phyloP scores from a whole-genome alignment of 2,329 filamentous ascomycete species.

The Botrytis aclada region DNA sequence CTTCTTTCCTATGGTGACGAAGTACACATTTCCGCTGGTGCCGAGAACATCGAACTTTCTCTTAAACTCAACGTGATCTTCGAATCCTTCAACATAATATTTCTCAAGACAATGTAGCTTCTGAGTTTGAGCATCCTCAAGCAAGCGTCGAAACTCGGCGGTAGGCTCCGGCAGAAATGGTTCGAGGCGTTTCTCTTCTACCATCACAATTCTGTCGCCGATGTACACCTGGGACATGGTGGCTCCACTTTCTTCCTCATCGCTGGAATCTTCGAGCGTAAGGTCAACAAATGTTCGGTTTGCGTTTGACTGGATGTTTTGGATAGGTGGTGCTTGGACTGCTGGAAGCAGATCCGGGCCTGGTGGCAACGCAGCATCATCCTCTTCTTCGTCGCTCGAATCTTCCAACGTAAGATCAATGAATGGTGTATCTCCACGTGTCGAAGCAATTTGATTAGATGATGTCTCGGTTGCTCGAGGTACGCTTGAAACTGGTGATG shows the following conservation, averaged over 20 bases:
- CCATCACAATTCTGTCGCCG: neutral
- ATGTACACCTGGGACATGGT: neutral
- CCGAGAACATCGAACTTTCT: conserved; percentile 48
- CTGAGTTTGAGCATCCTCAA: neutral
- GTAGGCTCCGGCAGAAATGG: neutral
- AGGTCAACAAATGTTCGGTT: neutral
- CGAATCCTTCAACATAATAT: accelerated
- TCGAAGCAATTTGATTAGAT: neutral
- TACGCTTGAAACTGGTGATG: neutral
- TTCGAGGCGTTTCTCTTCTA: neutral
- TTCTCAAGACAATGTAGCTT: neutral
- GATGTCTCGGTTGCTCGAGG: no score
- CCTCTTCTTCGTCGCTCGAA: neutral
- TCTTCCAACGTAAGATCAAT: neutral
- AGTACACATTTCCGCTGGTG: conserved; percentile 61
- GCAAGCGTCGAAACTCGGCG: neutral
- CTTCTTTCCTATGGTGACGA: conserved; percentile 49
- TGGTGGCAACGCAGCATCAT: no score
- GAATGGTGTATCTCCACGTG: neutral
- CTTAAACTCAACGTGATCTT: no score
- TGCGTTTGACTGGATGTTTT: neutral
- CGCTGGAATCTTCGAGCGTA: neutral
- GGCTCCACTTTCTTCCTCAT: neutral
- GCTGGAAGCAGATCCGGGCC: neutral
- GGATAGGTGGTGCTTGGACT: neutral